phyloP scores from a whole-genome alignment of 2,329 filamentous ascomycete genomes.

The Colletotrichum spinosum region DNA sequence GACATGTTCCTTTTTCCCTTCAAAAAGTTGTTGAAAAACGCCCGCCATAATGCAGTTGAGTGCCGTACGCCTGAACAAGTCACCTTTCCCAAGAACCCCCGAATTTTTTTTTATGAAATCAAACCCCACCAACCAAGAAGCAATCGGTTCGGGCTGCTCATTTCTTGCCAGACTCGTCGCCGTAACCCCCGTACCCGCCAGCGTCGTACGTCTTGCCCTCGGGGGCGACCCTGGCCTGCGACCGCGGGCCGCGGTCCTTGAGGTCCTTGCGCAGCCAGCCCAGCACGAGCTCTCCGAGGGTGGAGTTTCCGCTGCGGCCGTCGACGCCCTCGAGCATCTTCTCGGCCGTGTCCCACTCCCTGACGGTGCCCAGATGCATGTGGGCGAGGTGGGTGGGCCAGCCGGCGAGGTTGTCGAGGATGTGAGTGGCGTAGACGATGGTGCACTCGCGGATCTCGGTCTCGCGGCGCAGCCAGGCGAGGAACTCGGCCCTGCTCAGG shows the following conservation, averaged over 20 bases:
- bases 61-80: conserved; percentile 22
- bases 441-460: conserved; percentile 86
- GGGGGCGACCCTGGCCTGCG: conserved; percentile 61
- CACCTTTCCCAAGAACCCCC: not conserved
- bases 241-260: conserved; percentile 81
- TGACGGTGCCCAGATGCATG: conserved; percentile 90
- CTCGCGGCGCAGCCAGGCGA: conserved; percentile 87
- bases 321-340: conserved; percentile 70
- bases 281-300: conserved; percentile 87
- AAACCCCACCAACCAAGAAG: not conserved
- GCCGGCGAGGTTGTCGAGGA: conserved; percentile 91
- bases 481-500: conserved; percentile 84
- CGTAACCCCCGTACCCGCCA: conserved; percentile 66
- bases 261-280: conserved; percentile 88
- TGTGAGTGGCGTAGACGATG: conserved; percentile 97
- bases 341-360: conserved; percentile 84
- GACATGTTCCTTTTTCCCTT: conserved; percentile 2
- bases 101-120: conserved; percentile 22
- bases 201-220: conserved; percentile 74
- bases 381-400: conserved; percentile 98
- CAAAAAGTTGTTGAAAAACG: conserved; percentile 23
- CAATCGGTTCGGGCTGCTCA: conserved; percentile 14
- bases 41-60: conserved; percentile 34
- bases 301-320: conserved; percentile 75
- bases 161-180: conserved; percentile 61